These are phyloP conservation scores for Backusella circina DNA, from an alignment of 192 early-diverging fungal species.

Conservation along the genomic window DNA sequence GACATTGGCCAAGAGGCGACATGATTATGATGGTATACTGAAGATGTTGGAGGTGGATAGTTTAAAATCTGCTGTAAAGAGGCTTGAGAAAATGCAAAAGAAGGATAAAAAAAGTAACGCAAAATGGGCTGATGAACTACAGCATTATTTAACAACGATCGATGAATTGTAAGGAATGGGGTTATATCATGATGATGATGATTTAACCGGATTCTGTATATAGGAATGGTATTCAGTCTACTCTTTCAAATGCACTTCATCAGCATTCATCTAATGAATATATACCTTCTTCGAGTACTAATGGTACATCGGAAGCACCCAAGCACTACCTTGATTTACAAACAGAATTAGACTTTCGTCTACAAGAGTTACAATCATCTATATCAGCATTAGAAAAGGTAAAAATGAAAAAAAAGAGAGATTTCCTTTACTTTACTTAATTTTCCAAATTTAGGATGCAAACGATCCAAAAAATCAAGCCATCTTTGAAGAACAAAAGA, in stretches of 20 bases:
- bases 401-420: not conserved
- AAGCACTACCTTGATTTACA: not conserved
- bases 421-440: not conserved
- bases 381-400: not conserved
- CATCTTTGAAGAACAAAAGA: not conserved
- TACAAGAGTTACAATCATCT: not conserved
- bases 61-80: not conserved
- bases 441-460: not conserved
- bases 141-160: not conserved
- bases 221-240: not conserved
- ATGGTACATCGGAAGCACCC: not conserved
- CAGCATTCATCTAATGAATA: not conserved
- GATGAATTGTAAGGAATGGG: not conserved
- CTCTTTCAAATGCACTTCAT: not conserved
- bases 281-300: not conserved
- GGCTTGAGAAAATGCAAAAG: not conserved
- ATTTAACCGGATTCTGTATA: not conserved
- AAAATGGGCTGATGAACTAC: not conserved
- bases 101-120: not conserved
- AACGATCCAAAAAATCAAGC: not conserved
- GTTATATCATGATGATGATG: not conserved
- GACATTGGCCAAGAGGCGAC: no score
- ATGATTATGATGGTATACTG: not conserved
- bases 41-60: not conserved
- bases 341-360: not conserved